Evolutionary conservation across 2,329 filamentous ascomycete species (phyloP).

Genomic region (Sclerotinia minor): DNA sequence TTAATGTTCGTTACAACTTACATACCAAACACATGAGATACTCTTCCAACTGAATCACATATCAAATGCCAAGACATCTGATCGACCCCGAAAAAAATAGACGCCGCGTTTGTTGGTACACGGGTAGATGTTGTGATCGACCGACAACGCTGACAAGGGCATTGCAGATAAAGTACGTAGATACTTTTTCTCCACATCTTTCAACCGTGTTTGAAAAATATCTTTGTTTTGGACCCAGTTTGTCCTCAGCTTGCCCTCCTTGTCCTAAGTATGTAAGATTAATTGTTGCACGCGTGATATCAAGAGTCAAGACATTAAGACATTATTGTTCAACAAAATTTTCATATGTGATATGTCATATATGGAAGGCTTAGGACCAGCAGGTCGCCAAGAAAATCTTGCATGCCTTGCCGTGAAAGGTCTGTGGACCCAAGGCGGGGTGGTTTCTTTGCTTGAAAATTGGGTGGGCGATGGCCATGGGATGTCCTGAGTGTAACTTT

Average conservation of each 20-base stretch:
- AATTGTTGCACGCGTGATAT: not conserved
- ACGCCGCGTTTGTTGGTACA: constrained; percentile 5
- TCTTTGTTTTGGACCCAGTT: not conserved
- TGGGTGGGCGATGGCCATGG: not conserved
- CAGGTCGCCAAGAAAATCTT: constrained; percentile 12
- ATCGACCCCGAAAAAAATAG: constrained; percentile 7
- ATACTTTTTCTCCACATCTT: not conserved
- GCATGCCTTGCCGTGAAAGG: not conserved
- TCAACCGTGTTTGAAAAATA: not conserved
- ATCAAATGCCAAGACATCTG: constrained; percentile 5
- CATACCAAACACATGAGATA: not conserved
- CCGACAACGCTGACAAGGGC: not conserved
- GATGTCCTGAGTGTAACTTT: not conserved
- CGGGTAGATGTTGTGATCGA: constrained; percentile 19
- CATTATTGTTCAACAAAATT: no score
- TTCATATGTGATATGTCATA: no score
- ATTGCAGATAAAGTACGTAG: constrained; percentile 8
- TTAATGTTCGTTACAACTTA: not conserved
- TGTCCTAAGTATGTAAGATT: not conserved
- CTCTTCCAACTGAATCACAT: not conserved
- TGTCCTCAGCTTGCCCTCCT: not conserved
- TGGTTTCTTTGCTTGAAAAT: not conserved
- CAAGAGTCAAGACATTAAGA: no score
- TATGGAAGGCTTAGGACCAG: no score
- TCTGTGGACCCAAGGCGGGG: not conserved